Conservation (phyloP, 805 yeast genomes). For the Yamadazyma laniorum region DNA sequence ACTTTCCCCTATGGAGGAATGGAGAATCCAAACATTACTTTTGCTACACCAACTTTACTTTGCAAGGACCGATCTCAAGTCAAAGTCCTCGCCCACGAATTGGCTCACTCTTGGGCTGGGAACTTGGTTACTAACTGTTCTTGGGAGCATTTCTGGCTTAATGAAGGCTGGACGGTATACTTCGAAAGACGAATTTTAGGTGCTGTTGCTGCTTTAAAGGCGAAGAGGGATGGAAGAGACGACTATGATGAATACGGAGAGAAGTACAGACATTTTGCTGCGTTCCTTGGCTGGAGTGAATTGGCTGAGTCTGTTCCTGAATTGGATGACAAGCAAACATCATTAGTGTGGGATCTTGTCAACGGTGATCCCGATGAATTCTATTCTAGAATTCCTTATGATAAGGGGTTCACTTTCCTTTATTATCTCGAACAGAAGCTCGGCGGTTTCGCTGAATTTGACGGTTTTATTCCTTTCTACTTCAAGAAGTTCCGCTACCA, state of each 20-base stretch:
- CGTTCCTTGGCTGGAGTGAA: slow-evolving; percentile 33
- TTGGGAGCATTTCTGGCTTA: slow-evolving; percentile 40
- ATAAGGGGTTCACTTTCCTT: slow-evolving; percentile 34
- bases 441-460: slow-evolving; percentile 25
- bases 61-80: slow-evolving; percentile 35
- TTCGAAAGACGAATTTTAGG: slow-evolving; percentile 34
- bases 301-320: slow-evolving; percentile 24
- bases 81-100: slow-evolving; percentile 36
- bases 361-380: slow-evolving; percentile 29
- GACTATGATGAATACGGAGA: slow-evolving; percentile 27
- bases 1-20: slow-evolving; percentile 40
- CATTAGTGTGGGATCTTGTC: slow-evolving; percentile 23
- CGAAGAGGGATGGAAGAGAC: slow-evolving; percentile 17
- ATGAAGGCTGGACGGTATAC: slow-evolving; percentile 39
- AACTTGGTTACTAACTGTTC: slow-evolving; percentile 35
- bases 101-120: slow-evolving; percentile 40
- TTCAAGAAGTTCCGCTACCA: slow-evolving; percentile 26
- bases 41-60: slow-evolving; percentile 34
- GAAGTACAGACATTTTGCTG: slow-evolving; percentile 28
- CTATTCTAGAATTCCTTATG: slow-evolving; percentile 35
- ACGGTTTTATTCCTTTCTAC: slow-evolving; percentile 29
- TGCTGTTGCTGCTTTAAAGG: slow-evolving; percentile 26
- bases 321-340: slow-evolving; percentile 21
- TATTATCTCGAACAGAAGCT: slow-evolving; percentile 24
- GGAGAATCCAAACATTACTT: slow-evolving; percentile 37